Evolutionary conservation across 2,329 filamentous ascomycete species (phyloP).

Genomic region (Chrysoporthe puriensis): DNA sequence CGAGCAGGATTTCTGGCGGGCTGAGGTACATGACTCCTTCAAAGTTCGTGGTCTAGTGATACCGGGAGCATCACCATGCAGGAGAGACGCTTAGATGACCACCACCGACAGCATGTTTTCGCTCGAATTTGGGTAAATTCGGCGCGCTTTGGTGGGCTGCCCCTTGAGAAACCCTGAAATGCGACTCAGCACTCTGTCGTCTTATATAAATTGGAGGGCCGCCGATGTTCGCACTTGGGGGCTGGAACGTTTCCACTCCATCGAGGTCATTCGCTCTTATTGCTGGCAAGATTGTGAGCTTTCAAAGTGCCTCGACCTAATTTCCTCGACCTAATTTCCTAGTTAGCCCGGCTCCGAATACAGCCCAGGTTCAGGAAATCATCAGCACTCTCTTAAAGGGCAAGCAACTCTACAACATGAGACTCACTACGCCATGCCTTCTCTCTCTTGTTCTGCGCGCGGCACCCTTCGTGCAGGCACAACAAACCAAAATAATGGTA

Average conservation of each 20-base stretch:
- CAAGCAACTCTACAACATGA: too few species aligned
- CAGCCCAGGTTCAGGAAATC: too few species aligned
- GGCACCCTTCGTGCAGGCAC: constrained; percentile 6
- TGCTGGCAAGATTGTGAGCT: background rate
- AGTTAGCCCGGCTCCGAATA: too few species aligned
- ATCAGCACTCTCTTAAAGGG: too few species aligned
- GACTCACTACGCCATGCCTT: background rate
- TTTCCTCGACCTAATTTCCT: too few species aligned
- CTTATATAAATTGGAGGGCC: background rate
- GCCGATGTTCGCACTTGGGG: background rate
- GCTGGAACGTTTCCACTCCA: background rate
- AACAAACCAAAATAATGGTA: constrained; percentile 31
- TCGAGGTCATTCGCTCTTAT: background rate
- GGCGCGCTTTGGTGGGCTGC: background rate
- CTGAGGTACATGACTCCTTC: background rate
- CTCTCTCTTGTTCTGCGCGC: constrained; percentile 2
- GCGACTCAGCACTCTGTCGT: background rate
- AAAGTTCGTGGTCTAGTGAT: background rate
- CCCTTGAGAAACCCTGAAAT: background rate
- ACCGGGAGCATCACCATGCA: background rate
- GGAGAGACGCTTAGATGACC: background rate
- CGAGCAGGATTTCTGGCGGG: background rate
- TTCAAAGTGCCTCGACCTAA: background rate
- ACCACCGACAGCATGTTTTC: background rate
- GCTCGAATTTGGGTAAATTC: background rate